Percentiles rank a stretch among this genome's conserved stretches.
Conservation (phyloP, 352 stramenopile species). For the Bremia lactucae region DNA sequence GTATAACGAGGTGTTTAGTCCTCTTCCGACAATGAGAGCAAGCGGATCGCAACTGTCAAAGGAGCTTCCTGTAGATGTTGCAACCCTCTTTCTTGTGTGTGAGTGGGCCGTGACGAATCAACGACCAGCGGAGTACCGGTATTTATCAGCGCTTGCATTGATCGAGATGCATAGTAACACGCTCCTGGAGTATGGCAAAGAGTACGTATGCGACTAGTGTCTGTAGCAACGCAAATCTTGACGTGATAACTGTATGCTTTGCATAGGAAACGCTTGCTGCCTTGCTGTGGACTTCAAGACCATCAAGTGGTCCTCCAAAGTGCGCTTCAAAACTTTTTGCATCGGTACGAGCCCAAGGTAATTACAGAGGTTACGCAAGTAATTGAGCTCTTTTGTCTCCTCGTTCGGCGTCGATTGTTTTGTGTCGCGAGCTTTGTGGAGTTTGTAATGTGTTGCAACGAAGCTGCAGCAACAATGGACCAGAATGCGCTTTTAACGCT, state of each 20-base stretch:
- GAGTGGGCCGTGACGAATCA: constrained; percentile 80
- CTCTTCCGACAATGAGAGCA: constrained; percentile 22
- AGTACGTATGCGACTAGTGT: no score
- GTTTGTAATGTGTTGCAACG: constrained; percentile 47
- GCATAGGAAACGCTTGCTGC: constrained; percentile 35
- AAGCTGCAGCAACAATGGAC: constrained; percentile 23
- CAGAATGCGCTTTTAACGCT: constrained; percentile 24
- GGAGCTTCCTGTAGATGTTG: constrained; percentile 57
- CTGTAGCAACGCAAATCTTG: no score
- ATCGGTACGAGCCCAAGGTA: constrained; percentile 61
- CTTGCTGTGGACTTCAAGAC: constrained; percentile 26
- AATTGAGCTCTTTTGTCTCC: constrained; percentile 75
- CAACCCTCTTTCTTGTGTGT: constrained; percentile 62
- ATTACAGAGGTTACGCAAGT: constrained; percentile 71
- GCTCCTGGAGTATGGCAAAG: constrained; percentile 46
- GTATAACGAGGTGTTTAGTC: constrained; percentile 64
- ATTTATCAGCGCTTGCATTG: constrained; percentile 63
- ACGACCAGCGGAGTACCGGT: constrained; percentile 70
- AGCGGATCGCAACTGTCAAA: constrained; percentile 6
- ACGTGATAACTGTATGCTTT: constrained; percentile 6
- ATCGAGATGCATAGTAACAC: constrained; percentile 75
- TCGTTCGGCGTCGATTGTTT: constrained; percentile 63
- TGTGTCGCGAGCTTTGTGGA: constrained; percentile 64
- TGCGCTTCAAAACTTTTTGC: constrained; percentile 62
- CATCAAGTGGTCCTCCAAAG: constrained; percentile 68